Percentiles rank a stretch among this genome's conserved stretches.
Conservation (phyloP, 2,329 filamentous ascomycete species). For the Verticillium nonalfalfae region DNA sequence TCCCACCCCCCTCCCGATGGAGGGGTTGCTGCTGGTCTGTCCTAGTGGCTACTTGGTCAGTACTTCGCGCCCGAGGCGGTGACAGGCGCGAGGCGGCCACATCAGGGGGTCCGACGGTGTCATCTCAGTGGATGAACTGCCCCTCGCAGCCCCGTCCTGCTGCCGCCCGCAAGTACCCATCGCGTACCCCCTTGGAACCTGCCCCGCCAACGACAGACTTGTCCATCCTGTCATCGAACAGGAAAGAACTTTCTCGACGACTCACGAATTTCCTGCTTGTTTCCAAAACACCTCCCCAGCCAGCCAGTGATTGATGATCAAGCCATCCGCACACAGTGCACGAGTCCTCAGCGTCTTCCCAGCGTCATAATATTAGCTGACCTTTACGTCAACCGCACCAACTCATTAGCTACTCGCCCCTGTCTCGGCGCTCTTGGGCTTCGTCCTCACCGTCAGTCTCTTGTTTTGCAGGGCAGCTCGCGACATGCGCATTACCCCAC, state of each 20-base stretch:
- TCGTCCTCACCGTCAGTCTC: background rate
- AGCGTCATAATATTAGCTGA: background rate
- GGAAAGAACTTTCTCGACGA: slow-evolving; percentile 14
- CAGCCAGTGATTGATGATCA: slow-evolving; percentile 3
- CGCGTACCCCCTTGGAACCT: background rate
- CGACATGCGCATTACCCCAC: background rate
- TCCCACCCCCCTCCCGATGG: background rate
- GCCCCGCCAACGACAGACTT: slow-evolving; percentile 4
- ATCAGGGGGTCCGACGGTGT: background rate
- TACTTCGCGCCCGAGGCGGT: background rate
- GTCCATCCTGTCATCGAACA: slow-evolving; percentile 6
- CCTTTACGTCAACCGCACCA: background rate
- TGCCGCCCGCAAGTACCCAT: background rate
- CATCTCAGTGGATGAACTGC: background rate
- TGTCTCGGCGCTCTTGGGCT: background rate
- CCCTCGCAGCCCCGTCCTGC: background rate
- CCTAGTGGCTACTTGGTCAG: background rate
- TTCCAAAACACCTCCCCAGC: background rate
- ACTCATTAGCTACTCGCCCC: background rate
- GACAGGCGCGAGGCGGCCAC: background rate
- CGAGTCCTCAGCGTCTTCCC: background rate
- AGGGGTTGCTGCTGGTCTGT: background rate
- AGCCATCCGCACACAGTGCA: background rate
- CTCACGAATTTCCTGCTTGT: slow-evolving; percentile 7
- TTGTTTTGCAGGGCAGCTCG: background rate